These are phyloP conservation scores for Dysphania ambrosioides DNA, from an alignment of 148 eudicot genomes.

Conservation along the genomic window DNA sequence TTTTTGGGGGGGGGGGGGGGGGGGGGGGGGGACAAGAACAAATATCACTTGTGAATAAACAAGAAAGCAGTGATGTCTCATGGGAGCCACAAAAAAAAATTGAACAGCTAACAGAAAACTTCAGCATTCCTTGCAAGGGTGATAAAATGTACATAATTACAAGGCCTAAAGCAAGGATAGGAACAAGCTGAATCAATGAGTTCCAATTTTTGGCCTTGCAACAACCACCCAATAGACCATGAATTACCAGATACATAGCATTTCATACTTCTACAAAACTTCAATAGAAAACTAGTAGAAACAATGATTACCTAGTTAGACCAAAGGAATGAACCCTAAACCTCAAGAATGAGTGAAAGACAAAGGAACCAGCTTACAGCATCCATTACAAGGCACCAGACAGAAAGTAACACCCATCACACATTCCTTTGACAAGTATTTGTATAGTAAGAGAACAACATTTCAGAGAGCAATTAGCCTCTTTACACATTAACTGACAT, in stretches of 20 bases:
- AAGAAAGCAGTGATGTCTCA: neutral
- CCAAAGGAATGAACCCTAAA: neutral
- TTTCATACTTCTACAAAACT: neutral
- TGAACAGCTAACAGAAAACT: neutral
- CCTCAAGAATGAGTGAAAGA: neutral
- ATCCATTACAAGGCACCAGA: neutral
- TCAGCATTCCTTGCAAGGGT: neutral
- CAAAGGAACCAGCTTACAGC: neutral
- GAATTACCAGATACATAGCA: neutral
- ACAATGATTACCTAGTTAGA: neutral
- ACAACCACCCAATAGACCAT: no score
- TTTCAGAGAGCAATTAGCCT: no score
- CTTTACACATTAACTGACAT: neutral
- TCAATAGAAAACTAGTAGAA: neutral
- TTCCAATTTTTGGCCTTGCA: no score
- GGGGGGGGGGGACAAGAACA: neutral
- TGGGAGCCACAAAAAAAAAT: neutral
- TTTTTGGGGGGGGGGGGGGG: neutral
- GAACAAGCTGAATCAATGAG: no score
- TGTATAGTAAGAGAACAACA: neutral
- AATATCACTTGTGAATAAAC: neutral
- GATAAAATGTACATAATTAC: neutral
- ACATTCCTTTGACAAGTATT: neutral
- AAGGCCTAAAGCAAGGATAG: no score
- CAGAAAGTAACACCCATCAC: neutral